Evolutionary conservation across 129 eudicot species (phyloP).

Genomic region (Chrysanthemum lavandulifolium): DNA sequence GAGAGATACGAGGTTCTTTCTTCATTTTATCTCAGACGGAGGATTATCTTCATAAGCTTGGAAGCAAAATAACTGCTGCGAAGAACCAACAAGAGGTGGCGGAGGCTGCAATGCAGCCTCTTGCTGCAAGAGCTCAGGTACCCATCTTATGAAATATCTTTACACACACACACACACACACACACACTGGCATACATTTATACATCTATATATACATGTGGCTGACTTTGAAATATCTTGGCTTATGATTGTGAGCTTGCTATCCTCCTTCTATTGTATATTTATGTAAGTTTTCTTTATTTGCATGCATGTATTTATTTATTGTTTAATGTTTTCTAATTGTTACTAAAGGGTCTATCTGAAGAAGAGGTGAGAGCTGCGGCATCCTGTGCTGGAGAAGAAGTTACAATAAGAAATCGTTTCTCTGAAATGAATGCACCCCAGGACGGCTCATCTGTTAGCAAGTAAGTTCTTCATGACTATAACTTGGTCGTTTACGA

Average conservation of each 20-base stretch:
- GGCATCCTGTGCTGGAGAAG: conserved; percentile 96
- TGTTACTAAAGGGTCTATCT: conserved; percentile 70
- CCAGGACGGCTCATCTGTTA: conserved; percentile 75
- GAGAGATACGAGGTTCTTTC: conserved; percentile 94
- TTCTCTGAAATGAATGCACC: conserved; percentile 99
- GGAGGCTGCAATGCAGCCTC: conserved; percentile 90
- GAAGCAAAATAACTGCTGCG: conserved; percentile 89
- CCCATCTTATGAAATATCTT: not conserved
- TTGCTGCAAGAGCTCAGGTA: conserved; percentile 94
- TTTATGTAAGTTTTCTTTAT: not conserved
- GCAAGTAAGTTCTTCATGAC: conserved; percentile 66
- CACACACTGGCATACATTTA: not conserved
- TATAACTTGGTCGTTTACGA: not conserved
- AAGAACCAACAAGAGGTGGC: conserved; percentile 94
- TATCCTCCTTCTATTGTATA: not conserved
- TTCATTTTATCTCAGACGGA: conserved; percentile 92
- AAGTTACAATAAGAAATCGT: conserved; percentile 90
- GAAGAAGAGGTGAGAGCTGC: conserved; percentile 99
- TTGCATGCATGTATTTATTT: not conserved
- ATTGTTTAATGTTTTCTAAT: not conserved
- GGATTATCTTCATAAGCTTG: conserved; percentile 89
- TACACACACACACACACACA: not conserved
- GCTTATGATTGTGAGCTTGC: not conserved
- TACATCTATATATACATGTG: too few relatives aligned
- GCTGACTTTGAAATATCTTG: not conserved